Base-by-base conservation (phyloP, 2,329 filamentous ascomycete genomes). In the Ilyonectria robusta region DNA sequence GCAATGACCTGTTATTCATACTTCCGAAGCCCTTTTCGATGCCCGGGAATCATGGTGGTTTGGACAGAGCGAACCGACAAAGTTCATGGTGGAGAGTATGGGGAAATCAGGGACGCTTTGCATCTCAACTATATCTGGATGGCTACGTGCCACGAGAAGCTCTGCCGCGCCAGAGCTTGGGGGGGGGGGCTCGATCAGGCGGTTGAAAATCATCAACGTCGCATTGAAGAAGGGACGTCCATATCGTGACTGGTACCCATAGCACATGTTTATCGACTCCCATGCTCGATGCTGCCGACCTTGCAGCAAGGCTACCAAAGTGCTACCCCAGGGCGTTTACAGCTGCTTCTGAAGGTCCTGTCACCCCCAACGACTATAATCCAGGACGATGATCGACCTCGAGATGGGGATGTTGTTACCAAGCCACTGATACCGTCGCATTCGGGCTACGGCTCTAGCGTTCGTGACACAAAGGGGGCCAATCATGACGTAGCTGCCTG, bases 241-340 rank as follows among this genome's bases (percentile, higher is more conserved):
- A 33, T 17, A 44, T 40, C 21, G 33, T 23, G 10, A 37, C 21
- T 19, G 35, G 26, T 40, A n/a, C 42, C 13, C 35, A n/a, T 44
- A 55, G 59, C 59, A 59, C 57, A 62, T 56, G 59, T 44, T 47
- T 55, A 37, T 62, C 29, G 35, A 47, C 31, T 10, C 6, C 6
- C 10, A 7, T 11, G 21, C 26, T 29, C n/a, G 37, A 40, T 26
- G 47, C 26, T 33, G 31, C 29, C 26, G 23, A 19, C 29, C 26
- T 19, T 33, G 48, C 48, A 4, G 29, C 51, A 42, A n/a, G 42
- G 40, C 31, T 56, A 21, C 33, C 19, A 47, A 33, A 33, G n/a
- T 23, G 26, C 50, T 44, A 56, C 33, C 26, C 17, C 21, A 31
- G 21, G 17, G 51, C 19, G 9, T 35, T 40, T 35, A 15, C 26